Percentiles rank a stretch among this genome's conserved stretches.
Conservation (phyloP, 2,329 filamentous ascomycete species). For the Aspergillus quadricinctus region DNA sequence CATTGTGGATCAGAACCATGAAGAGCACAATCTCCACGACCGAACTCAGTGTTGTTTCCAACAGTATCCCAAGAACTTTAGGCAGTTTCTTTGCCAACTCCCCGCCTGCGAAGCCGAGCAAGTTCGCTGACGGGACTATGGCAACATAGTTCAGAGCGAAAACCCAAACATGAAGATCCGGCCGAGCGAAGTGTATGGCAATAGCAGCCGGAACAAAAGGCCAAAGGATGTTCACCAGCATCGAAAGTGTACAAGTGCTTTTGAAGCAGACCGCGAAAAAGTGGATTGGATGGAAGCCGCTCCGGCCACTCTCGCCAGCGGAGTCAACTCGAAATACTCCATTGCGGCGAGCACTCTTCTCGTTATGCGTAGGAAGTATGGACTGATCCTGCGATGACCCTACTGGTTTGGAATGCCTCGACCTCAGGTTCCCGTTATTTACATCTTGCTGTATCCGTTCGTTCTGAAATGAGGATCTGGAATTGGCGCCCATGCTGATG, state of each 20-base stretch:
- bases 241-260: slow-evolving; percentile 61
- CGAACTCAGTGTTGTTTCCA: slow-evolving; percentile 61
- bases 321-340: slow-evolving; percentile 33
- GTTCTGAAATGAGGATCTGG: slow-evolving; percentile 8
- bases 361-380: slow-evolving; percentile 24
- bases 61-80: slow-evolving; percentile 54
- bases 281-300: slow-evolving; percentile 59
- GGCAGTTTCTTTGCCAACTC: slow-evolving; percentile 71
- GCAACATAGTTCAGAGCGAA: slow-evolving; percentile 71
- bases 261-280: slow-evolving; percentile 62
- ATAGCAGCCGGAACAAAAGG: slow-evolving; percentile 70
- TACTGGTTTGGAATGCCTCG: slow-evolving; percentile 10
- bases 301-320: slow-evolving; percentile 64
- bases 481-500: slow-evolving; percentile 13
- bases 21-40: slow-evolving; percentile 80
- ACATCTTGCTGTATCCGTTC: background rate
- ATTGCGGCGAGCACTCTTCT: slow-evolving; percentile 14
- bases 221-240: slow-evolving; percentile 67
- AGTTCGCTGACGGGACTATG: slow-evolving; percentile 72
- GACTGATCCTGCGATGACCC: slow-evolving; percentile 11
- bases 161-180: slow-evolving; percentile 57
- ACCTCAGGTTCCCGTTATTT: slow-evolving; percentile 3
- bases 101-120: slow-evolving; percentile 70
- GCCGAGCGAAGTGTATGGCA: slow-evolving; percentile 55
- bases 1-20: slow-evolving; percentile 64